phyloP scores from a whole-genome alignment of 2,329 filamentous ascomycete genomes.

The Triangularia setosa region DNA sequence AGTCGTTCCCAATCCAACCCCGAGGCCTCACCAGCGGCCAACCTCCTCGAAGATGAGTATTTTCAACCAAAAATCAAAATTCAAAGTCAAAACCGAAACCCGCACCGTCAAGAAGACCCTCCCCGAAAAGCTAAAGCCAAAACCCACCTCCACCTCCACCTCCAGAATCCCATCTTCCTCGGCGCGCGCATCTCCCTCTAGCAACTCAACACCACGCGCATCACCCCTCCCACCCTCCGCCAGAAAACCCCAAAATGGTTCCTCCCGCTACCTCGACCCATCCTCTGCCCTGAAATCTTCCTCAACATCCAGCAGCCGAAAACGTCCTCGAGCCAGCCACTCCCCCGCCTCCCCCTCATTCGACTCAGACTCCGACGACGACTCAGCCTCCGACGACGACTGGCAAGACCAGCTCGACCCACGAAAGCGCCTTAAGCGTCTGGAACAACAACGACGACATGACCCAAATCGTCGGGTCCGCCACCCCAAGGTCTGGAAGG shows the following conservation, averaged over 20 bases:
- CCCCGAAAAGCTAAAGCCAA: conserved; percentile 33
- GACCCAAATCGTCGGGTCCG: conserved; percentile 47
- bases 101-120: conserved; percentile 33
- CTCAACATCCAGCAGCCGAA: conserved; percentile 18
- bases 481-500: conserved; percentile 35
- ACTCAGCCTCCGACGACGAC: conserved; percentile 49
- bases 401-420: conserved; percentile 45
- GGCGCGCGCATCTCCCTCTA: neutral
- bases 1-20: neutral
- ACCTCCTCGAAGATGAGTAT: conserved; percentile 34
- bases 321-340: conserved; percentile 41
- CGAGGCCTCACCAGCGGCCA: neutral
- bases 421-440: conserved; percentile 45
- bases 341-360: conserved; percentile 35
- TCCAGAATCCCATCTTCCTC: conserved; percentile 20
- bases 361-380: conserved; percentile 45
- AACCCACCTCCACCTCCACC: conserved; percentile 33
- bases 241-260: conserved; percentile 2
- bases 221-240: conserved; percentile 14
- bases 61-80: conserved; percentile 43
- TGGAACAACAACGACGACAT: conserved; percentile 37
- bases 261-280: conserved; percentile 4
- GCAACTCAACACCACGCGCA: conserved; percentile 19
- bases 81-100: conserved; percentile 53
- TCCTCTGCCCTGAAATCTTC: conserved; percentile 4